A percentile compares a stretch with the other conserved stretches of the same genome.
These are phyloP conservation scores for Solanum boliviense DNA, from an alignment of 257 asterid genomes.

Conservation along the genomic window DNA sequence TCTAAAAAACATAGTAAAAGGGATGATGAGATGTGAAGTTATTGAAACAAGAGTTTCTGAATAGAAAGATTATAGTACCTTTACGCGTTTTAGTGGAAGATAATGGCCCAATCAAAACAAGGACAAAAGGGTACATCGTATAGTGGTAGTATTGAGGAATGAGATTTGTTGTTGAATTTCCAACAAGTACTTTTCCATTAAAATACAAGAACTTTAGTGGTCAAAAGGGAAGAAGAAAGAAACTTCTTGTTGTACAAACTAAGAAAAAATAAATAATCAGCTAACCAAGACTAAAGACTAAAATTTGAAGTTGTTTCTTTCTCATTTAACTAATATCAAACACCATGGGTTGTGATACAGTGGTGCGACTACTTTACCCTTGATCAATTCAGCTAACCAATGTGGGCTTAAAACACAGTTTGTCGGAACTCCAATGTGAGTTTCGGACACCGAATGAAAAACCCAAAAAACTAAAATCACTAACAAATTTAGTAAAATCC, in stretches of 20 bases:
- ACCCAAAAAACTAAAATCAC: too few species aligned
- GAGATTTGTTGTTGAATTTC: background rate
- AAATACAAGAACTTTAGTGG: background rate
- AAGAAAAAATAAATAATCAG: background rate
- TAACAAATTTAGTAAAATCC: accelerated
- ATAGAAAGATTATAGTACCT: background rate
- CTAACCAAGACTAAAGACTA: background rate
- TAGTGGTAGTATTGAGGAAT: background rate
- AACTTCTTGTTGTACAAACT: background rate
- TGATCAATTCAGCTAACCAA: too few species aligned
- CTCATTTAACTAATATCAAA: background rate
- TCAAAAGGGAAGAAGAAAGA: background rate
- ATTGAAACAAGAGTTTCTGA: background rate
- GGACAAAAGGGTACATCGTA: background rate
- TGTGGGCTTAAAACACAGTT: too few species aligned
- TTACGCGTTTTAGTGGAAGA: slow-evolving; percentile 13
- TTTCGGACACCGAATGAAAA: accelerated
- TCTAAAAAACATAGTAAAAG: background rate
- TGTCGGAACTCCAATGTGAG: background rate
- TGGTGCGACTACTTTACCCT: accelerated
- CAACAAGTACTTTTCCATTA: background rate
- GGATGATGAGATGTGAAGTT: background rate
- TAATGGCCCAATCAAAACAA: background rate
- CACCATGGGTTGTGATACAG: background rate
- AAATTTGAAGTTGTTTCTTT: background rate